Conservation (phyloP, 2,329 filamentous ascomycete genomes). For the Penicillium vulpinum region DNA sequence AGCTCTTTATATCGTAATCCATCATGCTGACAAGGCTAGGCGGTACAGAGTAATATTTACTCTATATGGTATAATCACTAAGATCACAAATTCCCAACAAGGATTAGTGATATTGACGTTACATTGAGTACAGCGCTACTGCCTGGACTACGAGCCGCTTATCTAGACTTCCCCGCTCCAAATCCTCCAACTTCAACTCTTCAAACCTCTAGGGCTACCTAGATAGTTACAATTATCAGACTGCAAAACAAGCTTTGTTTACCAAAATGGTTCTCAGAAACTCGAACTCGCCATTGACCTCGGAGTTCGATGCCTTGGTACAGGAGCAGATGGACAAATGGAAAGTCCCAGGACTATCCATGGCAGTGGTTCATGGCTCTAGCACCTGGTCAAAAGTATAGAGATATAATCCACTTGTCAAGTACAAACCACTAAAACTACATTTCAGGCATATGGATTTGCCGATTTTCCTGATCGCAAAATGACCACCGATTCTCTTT, state of each 20-base stretch:
- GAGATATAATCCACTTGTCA: too few species aligned
- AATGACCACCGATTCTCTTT: slow-evolving; percentile 27
- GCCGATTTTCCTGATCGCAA: slow-evolving; percentile 25
- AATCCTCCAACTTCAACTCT: not conserved
- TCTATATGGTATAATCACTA: not conserved
- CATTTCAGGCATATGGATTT: slow-evolving; percentile 30
- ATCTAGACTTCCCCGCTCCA: not conserved
- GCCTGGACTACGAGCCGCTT: not conserved
- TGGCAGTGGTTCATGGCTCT: slow-evolving; percentile 30
- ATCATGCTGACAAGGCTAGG: too few species aligned
- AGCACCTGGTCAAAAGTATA: slow-evolving; percentile 29
- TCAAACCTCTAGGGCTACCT: not conserved
- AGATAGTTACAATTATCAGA: not conserved
- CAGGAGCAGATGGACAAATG: slow-evolving; percentile 24
- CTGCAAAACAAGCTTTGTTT: too few species aligned
- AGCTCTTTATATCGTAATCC: not conserved
- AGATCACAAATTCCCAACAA: not conserved
- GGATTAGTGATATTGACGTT: not conserved
- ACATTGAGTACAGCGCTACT: not conserved
- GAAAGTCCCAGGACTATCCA: slow-evolving; percentile 33
- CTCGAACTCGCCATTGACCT: not conserved
- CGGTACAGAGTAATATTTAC: too few species aligned
- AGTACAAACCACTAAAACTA: not conserved
- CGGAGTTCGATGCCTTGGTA: slow-evolving; percentile 22
- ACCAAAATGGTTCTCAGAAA: not conserved